phyloP scores from a whole-genome alignment of 2,329 filamentous ascomycete genomes.

The Fusarium concolor region DNA sequence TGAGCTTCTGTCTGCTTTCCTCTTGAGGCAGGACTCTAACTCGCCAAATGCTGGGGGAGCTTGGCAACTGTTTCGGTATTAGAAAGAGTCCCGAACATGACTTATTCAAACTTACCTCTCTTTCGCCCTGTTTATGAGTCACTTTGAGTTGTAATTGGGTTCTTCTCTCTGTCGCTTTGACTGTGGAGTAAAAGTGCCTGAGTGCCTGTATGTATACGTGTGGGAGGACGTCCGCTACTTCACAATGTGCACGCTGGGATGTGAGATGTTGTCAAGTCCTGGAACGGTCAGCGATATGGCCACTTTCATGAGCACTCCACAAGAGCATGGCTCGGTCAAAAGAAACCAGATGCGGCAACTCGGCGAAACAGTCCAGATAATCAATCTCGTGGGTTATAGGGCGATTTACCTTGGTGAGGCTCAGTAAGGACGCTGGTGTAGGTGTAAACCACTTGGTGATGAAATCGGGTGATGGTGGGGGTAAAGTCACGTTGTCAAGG shows the following conservation, averaged over 20 bases:
- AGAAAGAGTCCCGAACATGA: slow-evolving; percentile 24
- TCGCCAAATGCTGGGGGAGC: slow-evolving; percentile 28
- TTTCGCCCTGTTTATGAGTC: slow-evolving; percentile 22
- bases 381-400: slow-evolving; percentile 15
- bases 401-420: slow-evolving; percentile 30
- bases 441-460: slow-evolving; percentile 33
- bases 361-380: slow-evolving; percentile 14
- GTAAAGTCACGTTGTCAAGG: slow-evolving; percentile 45
- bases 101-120: slow-evolving; percentile 3
- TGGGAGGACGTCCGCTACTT: slow-evolving; percentile 3
- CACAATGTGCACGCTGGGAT: slow-evolving; percentile 13
- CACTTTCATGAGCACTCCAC: slow-evolving; percentile 27
- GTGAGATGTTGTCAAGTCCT: slow-evolving; percentile 26
- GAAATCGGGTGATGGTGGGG: slow-evolving; percentile 46
- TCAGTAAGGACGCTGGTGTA: slow-evolving; percentile 21
- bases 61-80: slow-evolving; percentile 26
- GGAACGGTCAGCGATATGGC: slow-evolving; percentile 29
- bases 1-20: slow-evolving; percentile 39
- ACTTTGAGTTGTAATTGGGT: slow-evolving; percentile 7
- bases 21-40: slow-evolving; percentile 37
- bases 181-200: slow-evolving; percentile 5
- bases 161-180: not conserved
- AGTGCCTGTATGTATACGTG: not conserved
- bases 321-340: slow-evolving; percentile 16
- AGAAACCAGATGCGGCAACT: slow-evolving; percentile 4